Conservation (phyloP, 495 filamentous ascomycete species). For the Staphylotrichum longicolle region DNA sequence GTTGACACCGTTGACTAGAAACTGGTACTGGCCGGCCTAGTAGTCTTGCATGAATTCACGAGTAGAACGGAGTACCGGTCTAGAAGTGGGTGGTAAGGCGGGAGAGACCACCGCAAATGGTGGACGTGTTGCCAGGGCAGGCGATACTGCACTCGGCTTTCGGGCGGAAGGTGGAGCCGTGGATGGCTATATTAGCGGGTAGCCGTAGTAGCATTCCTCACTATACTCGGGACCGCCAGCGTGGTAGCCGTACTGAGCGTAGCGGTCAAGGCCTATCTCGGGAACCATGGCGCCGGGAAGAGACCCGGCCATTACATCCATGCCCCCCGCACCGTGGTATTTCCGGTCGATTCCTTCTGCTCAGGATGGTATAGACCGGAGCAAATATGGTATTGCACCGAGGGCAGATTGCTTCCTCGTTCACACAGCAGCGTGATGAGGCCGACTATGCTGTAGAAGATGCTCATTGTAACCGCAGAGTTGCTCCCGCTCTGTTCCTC, state of each 20-base stretch:
- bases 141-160: slow-evolving; percentile 56
- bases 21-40: slow-evolving; percentile 55
- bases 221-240: slow-evolving; percentile 68
- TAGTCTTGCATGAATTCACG: slow-evolving; percentile 53
- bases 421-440: slow-evolving; percentile 84
- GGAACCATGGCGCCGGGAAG: slow-evolving; percentile 55
- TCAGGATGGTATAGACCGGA: too few relatives aligned
- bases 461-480: slow-evolving; percentile 90
- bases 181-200: slow-evolving; percentile 43
- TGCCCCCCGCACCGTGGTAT: too few relatives aligned
- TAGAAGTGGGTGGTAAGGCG: slow-evolving; percentile 58
- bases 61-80: slow-evolving; percentile 52
- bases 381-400: too few relatives aligned
- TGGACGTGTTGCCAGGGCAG: slow-evolving; percentile 52
- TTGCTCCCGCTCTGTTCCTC: slow-evolving; percentile 49
- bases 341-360: too few relatives aligned
- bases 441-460: slow-evolving; percentile 93
- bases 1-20: slow-evolving; percentile 59
- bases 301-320: too few relatives aligned
- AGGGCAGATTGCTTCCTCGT: too few relatives aligned
- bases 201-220: slow-evolving; percentile 68
- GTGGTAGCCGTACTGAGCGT: slow-evolving; percentile 50
- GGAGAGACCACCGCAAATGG: slow-evolving; percentile 57
- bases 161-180: slow-evolving; percentile 42
- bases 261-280: slow-evolving; percentile 57